These are phyloP conservation scores for Boletus albobrunnescens DNA, from an alignment of 1,284 basidiomycete species.

Conservation along the genomic window DNA sequence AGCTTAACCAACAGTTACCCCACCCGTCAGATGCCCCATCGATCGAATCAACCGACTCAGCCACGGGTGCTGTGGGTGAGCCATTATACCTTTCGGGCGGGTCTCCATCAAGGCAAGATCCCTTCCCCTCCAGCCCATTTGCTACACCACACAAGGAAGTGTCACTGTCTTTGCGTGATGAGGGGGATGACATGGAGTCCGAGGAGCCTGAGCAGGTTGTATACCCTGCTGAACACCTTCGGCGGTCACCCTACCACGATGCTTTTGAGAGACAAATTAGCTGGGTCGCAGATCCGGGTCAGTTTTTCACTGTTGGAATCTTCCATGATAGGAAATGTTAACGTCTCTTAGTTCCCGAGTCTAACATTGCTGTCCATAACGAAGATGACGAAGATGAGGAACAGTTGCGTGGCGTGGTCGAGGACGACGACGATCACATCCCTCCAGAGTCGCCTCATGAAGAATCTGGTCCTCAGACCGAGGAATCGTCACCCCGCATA, in stretches of 20 bases:
- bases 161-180: slow-evolving; percentile 43
- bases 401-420: slow-evolving; percentile 31
- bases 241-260: slow-evolving; percentile 44
- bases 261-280: slow-evolving; percentile 64
- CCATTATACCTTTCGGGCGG: slow-evolving; percentile 47
- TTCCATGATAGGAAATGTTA: slow-evolving; percentile 3
- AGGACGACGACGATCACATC: slow-evolving; percentile 40
- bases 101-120: slow-evolving; percentile 49
- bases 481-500: slow-evolving; percentile 47
- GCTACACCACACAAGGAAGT: slow-evolving; percentile 64
- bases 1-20: slow-evolving; percentile 36
- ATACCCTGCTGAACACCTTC: slow-evolving; percentile 46
- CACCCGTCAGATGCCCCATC: slow-evolving; percentile 52
- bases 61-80: slow-evolving; percentile 34
- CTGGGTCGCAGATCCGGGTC: slow-evolving; percentile 70
- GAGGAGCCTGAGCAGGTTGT: slow-evolving; percentile 50
- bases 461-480: slow-evolving; percentile 37
- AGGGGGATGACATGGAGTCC: slow-evolving; percentile 41
- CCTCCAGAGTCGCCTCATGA: slow-evolving; percentile 39
- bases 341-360: slow-evolving; percentile 43
- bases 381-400: slow-evolving; percentile 49
- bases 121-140: slow-evolving; percentile 67
- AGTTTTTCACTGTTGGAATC: slow-evolving; percentile 24
- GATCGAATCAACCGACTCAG: slow-evolving; percentile 42
- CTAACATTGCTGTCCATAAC: slow-evolving; percentile 58